Evolutionary conservation across 495 filamentous ascomycete species (phyloP), one percentile per base, ranked within the genome.

Genomic region (Cercophora scortea): DNA sequence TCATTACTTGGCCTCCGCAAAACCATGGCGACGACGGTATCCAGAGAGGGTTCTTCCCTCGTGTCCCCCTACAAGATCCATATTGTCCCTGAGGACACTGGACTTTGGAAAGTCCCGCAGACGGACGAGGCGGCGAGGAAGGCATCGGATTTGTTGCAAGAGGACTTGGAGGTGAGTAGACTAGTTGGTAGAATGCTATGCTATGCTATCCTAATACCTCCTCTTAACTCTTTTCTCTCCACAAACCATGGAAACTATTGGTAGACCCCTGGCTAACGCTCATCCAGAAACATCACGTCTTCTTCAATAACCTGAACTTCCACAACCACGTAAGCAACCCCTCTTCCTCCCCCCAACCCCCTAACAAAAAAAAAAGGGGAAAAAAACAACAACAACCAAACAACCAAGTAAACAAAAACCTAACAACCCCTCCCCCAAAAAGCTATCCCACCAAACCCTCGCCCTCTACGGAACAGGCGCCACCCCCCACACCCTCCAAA

Each of bases 381-480:
- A n/a, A n/a, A n/a, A n/a, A n/a, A n/a, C n/a, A n/a, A n/a, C 25
- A 25, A 25, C 25, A 25, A 25, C 25, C 25, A 25, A 25, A 25
- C 25, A 25, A 25, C n/a, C n/a, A n/a, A n/a, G n/a, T n/a, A n/a
- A 25, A 25, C 25, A 2, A 25, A 25, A 25, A 25, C 25, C 25
- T 25, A 25, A 25, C 25, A 2, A 5, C 2, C 25, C 25, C 25
- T 5, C 25, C 5, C 25, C 2, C 25, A 25, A 25, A 25, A 25
- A 92, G 66, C 87, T 93, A 50, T 79, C 71, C 4, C 89, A 96
- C 58, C 80, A 85, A 48, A 67, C 93, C 11, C 75, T 94, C 8
- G 81, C 81, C n/a, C 66, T 90, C 47, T 94, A 81, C 61, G 83
- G 85, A 36, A 79, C 93, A n/a, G 82, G 85, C 8, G 86, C 87